Percentiles rank a stretch among this genome's conserved stretches.
These are phyloP conservation scores for Phytophthora quininea DNA, from an alignment of 352 stramenopile species.

Conservation along the genomic window DNA sequence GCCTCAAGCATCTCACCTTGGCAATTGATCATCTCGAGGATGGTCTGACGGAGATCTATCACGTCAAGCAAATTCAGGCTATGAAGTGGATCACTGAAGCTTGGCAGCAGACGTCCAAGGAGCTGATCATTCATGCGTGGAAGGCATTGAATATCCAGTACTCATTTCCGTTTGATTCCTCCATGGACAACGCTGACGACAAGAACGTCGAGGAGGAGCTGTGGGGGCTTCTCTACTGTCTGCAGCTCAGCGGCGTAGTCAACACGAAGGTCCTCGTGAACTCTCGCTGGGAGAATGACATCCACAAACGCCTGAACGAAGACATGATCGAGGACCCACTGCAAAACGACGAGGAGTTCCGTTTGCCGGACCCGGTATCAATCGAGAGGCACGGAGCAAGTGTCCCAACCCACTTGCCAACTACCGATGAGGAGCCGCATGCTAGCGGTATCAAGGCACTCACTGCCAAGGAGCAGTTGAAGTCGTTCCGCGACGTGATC, in stretches of 20 bases:
- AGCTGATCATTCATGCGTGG: conserved; percentile 82
- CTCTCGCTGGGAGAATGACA: conserved; percentile 89
- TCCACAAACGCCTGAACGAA: conserved; percentile 89
- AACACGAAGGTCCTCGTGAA: conserved; percentile 90
- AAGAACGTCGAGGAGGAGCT: conserved; percentile 90
- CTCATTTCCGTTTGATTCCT: conserved; percentile 70
- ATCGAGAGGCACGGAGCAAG: conserved; percentile 36
- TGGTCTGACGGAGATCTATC: conserved; percentile 77
- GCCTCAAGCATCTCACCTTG: conserved; percentile 83
- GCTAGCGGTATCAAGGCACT: conserved; percentile 39
- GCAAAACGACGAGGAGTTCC: conserved; percentile 85
- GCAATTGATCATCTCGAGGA: conserved; percentile 87
- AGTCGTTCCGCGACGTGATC: conserved; percentile 87
- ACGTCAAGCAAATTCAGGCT: conserved; percentile 83
- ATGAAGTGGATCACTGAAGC: conserved; percentile 88
- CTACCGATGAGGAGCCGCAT: conserved; percentile 41
- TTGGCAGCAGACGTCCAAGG: conserved; percentile 81
- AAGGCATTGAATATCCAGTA: conserved; percentile 71
- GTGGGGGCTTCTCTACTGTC: conserved; percentile 85
- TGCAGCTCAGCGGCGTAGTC: conserved; percentile 83
- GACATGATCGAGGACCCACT: conserved; percentile 88
- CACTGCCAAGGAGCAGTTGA: conserved; percentile 82
- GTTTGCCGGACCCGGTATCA: conserved; percentile 56
- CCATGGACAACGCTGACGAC: conserved; percentile 61
- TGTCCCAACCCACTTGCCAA: conserved; percentile 22